Evolutionary conservation across 352 stramenopile species (phyloP).

Genomic region (Halophytophthora polymorphica): DNA sequence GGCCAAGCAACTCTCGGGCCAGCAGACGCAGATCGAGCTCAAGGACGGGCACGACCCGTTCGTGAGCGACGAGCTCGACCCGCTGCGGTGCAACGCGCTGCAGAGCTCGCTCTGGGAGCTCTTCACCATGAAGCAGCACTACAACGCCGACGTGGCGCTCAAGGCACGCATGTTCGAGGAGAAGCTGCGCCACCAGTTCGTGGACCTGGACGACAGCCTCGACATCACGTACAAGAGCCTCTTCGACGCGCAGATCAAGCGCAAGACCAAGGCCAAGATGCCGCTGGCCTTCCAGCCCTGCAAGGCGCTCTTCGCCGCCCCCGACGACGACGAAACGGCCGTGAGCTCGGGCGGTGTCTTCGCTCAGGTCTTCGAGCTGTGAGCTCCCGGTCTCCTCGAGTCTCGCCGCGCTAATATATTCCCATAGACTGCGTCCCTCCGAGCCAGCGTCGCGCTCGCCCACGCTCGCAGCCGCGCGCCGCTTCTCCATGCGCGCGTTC

Average conservation of each 20-base stretch:
- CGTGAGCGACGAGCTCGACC: slow-evolving; percentile 63
- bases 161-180: slow-evolving; percentile 91
- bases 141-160: slow-evolving; percentile 90
- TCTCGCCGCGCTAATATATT: slow-evolving; percentile 35
- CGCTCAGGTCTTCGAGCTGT: slow-evolving; percentile 72
- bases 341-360: slow-evolving; percentile 49
- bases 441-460: not conserved
- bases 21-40: slow-evolving; percentile 60
- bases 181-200: slow-evolving; percentile 73
- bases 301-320: slow-evolving; percentile 48
- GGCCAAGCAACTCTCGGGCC: slow-evolving; percentile 58
- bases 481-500: too few relatives aligned
- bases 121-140: slow-evolving; percentile 92
- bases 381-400: slow-evolving; percentile 23
- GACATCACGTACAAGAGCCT: slow-evolving; percentile 81
- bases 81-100: slow-evolving; percentile 72
- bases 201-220: slow-evolving; percentile 69
- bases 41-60: slow-evolving; percentile 84
- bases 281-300: slow-evolving; percentile 67
- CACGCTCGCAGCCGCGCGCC: too few relatives aligned
- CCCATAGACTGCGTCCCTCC: slow-evolving; percentile 22
- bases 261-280: slow-evolving; percentile 75
- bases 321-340: slow-evolving; percentile 6
- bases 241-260: slow-evolving; percentile 81
- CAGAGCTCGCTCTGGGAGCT: slow-evolving; percentile 96